Evolutionary conservation across 148 eudicot species (phyloP).

Genomic region (Rhododendron ferrugineum): DNA sequence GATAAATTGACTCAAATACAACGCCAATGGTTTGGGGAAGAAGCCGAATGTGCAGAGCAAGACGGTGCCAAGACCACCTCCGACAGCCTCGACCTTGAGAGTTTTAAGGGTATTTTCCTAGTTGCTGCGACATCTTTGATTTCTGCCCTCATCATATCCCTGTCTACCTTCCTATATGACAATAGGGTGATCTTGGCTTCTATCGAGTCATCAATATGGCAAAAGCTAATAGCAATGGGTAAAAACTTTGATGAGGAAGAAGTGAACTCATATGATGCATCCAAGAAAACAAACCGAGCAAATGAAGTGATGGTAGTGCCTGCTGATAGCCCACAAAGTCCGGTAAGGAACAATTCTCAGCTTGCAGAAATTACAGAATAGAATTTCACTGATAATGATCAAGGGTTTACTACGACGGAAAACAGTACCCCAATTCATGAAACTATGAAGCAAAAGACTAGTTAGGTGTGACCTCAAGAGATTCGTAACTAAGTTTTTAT

Average conservation of each 20-base stretch:
- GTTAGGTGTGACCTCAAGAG: too few relatives aligned
- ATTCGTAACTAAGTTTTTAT: too few relatives aligned
- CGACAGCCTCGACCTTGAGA: slow-evolving; percentile 31
- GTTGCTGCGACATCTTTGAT: slow-evolving; percentile 31
- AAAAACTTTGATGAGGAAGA: neutral
- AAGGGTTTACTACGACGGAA: neutral
- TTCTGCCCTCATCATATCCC: slow-evolving; percentile 23
- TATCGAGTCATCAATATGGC: slow-evolving; percentile 9
- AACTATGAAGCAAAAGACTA: neutral
- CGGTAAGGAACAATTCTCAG: neutral
- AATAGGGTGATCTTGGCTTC: slow-evolving; percentile 21
- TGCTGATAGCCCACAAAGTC: neutral
- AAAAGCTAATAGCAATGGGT: slow-evolving; percentile 18
- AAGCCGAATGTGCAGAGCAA: slow-evolving; percentile 21
- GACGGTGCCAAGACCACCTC: slow-evolving; percentile 12
- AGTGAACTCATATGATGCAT: neutral
- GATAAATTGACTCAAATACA: slow-evolving; percentile 5
- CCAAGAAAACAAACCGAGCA: neutral
- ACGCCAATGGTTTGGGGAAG: slow-evolving; percentile 21
- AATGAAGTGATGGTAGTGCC: neutral
- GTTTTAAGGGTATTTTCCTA: slow-evolving; percentile 51
- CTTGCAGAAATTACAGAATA: neutral
- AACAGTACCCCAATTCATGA: neutral
- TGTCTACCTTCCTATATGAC: slow-evolving; percentile 30
- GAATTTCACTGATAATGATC: neutral